phyloP scores from a whole-genome alignment of 208 protist species.

The Leishmania gerbilli region DNA sequence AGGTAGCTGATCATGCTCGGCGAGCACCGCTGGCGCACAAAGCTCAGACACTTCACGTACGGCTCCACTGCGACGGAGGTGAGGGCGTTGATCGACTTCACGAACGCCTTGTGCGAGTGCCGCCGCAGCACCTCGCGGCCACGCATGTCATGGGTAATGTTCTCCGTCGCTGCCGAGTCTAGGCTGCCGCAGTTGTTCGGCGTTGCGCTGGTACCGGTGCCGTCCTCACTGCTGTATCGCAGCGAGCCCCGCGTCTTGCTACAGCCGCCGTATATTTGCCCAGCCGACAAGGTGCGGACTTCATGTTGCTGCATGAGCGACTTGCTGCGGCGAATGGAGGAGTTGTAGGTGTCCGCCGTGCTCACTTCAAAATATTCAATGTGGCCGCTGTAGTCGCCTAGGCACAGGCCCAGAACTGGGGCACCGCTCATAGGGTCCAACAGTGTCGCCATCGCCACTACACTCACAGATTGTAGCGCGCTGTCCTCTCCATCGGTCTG shows the following conservation, averaged over 20 bases:
- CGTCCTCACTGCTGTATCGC: slow-evolving; percentile 25
- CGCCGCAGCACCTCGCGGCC: slow-evolving; percentile 69
- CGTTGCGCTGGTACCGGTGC: slow-evolving; percentile 26
- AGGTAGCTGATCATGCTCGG: slow-evolving; percentile 87
- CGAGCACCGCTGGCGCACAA: slow-evolving; percentile 62
- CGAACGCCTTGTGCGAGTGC: slow-evolving; percentile 85
- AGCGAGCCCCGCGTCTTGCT: slow-evolving; percentile 20
- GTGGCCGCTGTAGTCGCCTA: slow-evolving; percentile 84
- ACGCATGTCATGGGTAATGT: slow-evolving; percentile 52
- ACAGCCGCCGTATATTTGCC: slow-evolving; percentile 14
- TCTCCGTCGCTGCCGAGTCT: slow-evolving; percentile 43
- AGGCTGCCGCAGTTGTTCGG: slow-evolving; percentile 32
- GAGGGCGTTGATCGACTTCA: slow-evolving; percentile 82
- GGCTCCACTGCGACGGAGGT: slow-evolving; percentile 82
- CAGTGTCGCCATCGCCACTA: slow-evolving; percentile 71
- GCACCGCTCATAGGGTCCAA: slow-evolving; percentile 71
- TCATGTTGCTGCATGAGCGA: slow-evolving; percentile 33
- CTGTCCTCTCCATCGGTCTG: slow-evolving; percentile 36
- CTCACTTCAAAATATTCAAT: slow-evolving; percentile 85
- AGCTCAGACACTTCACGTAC: slow-evolving; percentile 72
- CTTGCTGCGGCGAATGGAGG: slow-evolving; percentile 43
- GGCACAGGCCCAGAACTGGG: slow-evolving; percentile 65
- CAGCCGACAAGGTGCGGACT: background rate
- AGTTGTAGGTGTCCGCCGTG: slow-evolving; percentile 42
- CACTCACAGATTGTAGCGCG: slow-evolving; percentile 53